phyloP scores from a whole-genome alignment of 805 yeast species.

The Tanozyma kutaoensis region DNA sequence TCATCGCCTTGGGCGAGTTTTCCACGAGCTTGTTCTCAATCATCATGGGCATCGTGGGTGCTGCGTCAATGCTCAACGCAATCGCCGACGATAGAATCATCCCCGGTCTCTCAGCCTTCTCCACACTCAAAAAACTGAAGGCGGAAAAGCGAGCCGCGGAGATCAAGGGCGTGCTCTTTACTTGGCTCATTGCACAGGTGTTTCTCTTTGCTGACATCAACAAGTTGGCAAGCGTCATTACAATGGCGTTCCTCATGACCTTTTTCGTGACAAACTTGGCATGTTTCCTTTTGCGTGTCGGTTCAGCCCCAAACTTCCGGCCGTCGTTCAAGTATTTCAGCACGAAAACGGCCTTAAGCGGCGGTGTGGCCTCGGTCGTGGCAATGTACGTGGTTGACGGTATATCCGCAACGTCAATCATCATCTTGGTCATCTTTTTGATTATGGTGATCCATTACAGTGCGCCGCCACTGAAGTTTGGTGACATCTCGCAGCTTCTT shows the following conservation, averaged over 20 bases:
- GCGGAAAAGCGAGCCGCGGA: conserved; percentile 40
- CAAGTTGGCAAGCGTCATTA: conserved; percentile 86
- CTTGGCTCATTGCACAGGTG: conserved; percentile 75
- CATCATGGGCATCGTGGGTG: conserved; percentile 92
- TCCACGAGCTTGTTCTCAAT: conserved; percentile 87
- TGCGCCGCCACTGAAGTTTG: conserved; percentile 95
- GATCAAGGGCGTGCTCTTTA: conserved; percentile 48
- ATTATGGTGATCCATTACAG: conserved; percentile 75
- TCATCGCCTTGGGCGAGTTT: conserved; percentile 79
- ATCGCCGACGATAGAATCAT: conserved; percentile 78
- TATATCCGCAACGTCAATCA: conserved; percentile 65
- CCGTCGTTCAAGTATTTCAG: conserved; percentile 89
- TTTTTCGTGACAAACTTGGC: conserved; percentile 90
- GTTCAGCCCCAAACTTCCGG: conserved; percentile 96
- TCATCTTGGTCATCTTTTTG: conserved; percentile 49
- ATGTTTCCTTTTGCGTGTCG: conserved; percentile 74
- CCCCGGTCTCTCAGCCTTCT: conserved; percentile 60
- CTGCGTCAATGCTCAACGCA: conserved; percentile 84
- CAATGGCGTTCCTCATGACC: conserved; percentile 96
- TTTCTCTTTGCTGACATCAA: conserved; percentile 86
- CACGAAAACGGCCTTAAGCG: conserved; percentile 67
- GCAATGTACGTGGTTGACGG: conserved; percentile 97
- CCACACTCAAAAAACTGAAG: conserved; percentile 24
- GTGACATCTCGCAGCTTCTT: conserved; percentile 91
- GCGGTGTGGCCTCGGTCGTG: conserved; percentile 51